Evolutionary conservation across 768 basidiomycete species (phyloP), one percentile per base, ranked within the genome.

Genomic region (Tricholoma bakamatsutake): DNA sequence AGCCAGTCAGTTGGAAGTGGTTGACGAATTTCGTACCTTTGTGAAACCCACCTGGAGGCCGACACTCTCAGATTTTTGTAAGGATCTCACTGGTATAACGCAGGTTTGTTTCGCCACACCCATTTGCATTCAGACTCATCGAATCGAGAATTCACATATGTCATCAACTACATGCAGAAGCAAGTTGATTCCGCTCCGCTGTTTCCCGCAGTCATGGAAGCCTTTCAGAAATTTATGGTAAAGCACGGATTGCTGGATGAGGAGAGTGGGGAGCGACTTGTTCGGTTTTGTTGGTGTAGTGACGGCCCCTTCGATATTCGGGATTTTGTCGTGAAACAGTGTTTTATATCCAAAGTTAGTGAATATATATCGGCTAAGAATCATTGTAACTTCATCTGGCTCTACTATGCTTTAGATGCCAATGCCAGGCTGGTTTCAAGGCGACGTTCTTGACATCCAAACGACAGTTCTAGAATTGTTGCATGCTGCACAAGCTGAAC

Each of bases 11-110:
- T 75, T 98, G 21, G 82, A 85, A 65, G 73, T 88, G 37, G 77
- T 88, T 17, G 88, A 83, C 60, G 90, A 92, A 67, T 98, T 94
- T 73, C 85, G 89, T 58, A 86, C 83, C 60, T 96, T 90, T 68
- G 93, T 98, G 43, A 77, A 77, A 64, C 96, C 96, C 6, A 88
- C 84, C 5, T 98, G 93, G 92, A 75, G 80, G 43, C 93, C 95
- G 1, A 75, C 70, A 51, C 78, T 99, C 6, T 87, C 90, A 6
- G 71, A 78, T 3, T 99, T 97, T 67, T 98, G 96, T 68, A 92
- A 79, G 17, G 71, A 81, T 34, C 76, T 99, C 46, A 99, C 96
- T 9, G 93, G 94, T 15, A 94, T 99, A 56, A 87, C 85, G 2
- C 96, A 99, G 78, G 95, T 95, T 57, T 59, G 84, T 66, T 31